phyloP scores from a whole-genome alignment of 768 basidiomycete genomes.

The Cystofilobasidium capitatum region DNA sequence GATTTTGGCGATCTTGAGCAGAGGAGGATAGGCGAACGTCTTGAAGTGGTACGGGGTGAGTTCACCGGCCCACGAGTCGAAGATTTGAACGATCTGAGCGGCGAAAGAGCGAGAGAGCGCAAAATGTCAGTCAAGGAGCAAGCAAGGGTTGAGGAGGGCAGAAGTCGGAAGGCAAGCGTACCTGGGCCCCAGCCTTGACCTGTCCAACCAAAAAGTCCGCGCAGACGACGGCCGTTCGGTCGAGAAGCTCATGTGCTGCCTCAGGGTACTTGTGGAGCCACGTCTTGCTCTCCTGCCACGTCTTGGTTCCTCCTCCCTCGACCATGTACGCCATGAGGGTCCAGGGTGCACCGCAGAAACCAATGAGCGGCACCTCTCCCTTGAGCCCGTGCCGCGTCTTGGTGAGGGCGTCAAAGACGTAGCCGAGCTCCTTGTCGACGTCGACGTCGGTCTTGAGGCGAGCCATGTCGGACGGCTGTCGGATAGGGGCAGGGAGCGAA shows the following conservation, averaged over 20 bases:
- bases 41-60: conserved; percentile 78
- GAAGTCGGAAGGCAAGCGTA: conserved; percentile 37
- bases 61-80: conserved; percentile 93
- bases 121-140: neutral
- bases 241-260: conserved; percentile 65
- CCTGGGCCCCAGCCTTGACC: conserved; percentile 92
- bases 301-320: conserved; percentile 88
- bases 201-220: conserved; percentile 86
- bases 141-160: neutral
- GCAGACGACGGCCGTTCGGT: conserved; percentile 76
- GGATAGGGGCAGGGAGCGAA: conserved; percentile 74
- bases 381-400: conserved; percentile 66
- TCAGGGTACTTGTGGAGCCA: conserved; percentile 89
- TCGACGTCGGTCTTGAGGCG: conserved; percentile 58
- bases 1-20: conserved; percentile 58
- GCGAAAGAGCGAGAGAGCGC: neutral
- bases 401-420: conserved; percentile 87
- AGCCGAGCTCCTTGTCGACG: conserved; percentile 73
- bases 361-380: conserved; percentile 89
- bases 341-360: conserved; percentile 97
- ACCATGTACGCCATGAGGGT: conserved; percentile 97
- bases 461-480: conserved; percentile 60
- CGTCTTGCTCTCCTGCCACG: conserved; percentile 78
- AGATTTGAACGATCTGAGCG: conserved; percentile 81
- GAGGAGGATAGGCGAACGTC: conserved; percentile 70